Evolutionary conservation across 2,329 filamentous ascomycete genomes (phyloP), one percentile per base, ranked within the genome.

Genomic region (Aspergillus sp.): DNA sequence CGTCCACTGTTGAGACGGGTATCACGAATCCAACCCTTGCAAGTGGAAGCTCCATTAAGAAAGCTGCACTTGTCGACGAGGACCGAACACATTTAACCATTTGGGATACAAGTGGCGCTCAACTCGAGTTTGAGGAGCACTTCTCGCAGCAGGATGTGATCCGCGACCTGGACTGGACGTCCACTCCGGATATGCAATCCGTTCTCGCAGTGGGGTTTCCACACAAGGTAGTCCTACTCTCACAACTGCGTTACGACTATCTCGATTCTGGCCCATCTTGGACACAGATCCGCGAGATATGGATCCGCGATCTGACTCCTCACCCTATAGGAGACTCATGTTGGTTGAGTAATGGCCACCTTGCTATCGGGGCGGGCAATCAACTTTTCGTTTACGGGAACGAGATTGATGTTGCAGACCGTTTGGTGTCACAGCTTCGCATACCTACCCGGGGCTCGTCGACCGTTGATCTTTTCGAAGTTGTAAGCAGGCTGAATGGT

Each of bases 301-400:
- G 83, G 66, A 93, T 92, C 58, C 84, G 89, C 61, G 88, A 93
- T 58, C 79, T 92, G 39, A 96, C 92, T 12, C 90, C 92, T 27
- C 91, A 96, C 72, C 90, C 91, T 0, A 96, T 97, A 51, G 93
- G 92, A 2, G 93, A 97, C 71, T 96, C 92, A 1, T 91, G 91
- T 15, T 99, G 95, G 95, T 79, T 97, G 12, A 86, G 87, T 27
- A 88, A 90, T 67, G 93, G 93, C 0, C 87, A 93, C 67, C 82
- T 99, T 12, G 88, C 96, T 6, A 87, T 98, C 56, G 93, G 92
- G 1, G 87, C 92, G 7, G 95, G 95, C 0, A 96, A 96, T 69
- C 93, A 97, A 70, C 80, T 99, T 12, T 93, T 96, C 71, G 82
- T 96, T 6, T 88, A 93, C 69, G 90, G 91, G 65, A 86, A 93